Percentiles rank a stretch among this genome's conserved stretches.
phyloP scores from a whole-genome alignment of 2,329 filamentous ascomycete genomes.

The Gremmenia infestans region DNA sequence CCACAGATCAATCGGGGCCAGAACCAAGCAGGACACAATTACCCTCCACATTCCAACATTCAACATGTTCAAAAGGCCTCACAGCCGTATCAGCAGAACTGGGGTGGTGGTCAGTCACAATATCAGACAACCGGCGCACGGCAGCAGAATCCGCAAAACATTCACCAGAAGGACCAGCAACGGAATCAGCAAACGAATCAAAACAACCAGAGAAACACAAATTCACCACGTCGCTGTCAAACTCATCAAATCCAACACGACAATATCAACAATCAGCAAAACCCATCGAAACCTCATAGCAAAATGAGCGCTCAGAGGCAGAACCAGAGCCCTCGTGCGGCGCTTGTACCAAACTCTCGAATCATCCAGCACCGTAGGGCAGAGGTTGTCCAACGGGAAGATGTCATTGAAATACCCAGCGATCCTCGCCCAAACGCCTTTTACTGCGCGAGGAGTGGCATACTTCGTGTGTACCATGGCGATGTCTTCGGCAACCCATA shows the following conservation, averaged over 20 bases:
- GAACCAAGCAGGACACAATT: background rate
- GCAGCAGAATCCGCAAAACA: too few species aligned
- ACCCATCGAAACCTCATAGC: background rate
- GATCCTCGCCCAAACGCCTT: slow-evolving; percentile 57
- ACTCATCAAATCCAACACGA: too few species aligned
- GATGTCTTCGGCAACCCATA: slow-evolving; percentile 49
- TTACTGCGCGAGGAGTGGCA: slow-evolving; percentile 47
- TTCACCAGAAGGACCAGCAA: too few species aligned
- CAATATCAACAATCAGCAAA: background rate
- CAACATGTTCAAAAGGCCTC: too few species aligned
- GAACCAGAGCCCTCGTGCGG: background rate
- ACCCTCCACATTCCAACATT: too few species aligned
- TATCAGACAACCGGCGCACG: too few species aligned
- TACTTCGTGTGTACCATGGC: slow-evolving; percentile 54
- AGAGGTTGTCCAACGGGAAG: slow-evolving; percentile 50
- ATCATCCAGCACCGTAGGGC: slow-evolving; percentile 44
- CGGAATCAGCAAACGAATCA: too few species aligned
- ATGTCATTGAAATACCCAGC: slow-evolving; percentile 45
- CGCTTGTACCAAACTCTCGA: slow-evolving; percentile 28
- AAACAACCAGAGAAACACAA: too few species aligned
- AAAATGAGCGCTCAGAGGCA: background rate
- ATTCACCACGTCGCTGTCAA: too few species aligned
- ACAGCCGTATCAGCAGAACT: too few species aligned
- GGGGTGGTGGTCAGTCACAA: too few species aligned
- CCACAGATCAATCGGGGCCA: background rate